Evolutionary conservation across 1,284 basidiomycete species (phyloP), one percentile per base, ranked within the genome.

Genomic region (Athelia sp.): DNA sequence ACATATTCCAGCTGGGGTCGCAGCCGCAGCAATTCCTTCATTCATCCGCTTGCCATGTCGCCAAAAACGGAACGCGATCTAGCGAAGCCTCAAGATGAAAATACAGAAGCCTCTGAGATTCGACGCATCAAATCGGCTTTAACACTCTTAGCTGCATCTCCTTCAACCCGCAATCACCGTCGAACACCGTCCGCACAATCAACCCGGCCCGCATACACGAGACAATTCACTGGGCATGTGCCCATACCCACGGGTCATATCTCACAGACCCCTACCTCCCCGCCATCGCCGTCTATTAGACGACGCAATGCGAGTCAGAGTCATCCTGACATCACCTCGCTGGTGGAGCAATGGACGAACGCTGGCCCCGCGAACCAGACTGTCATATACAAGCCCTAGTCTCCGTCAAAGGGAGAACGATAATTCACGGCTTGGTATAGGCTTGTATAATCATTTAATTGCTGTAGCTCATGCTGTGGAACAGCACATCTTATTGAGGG

Each of bases 301-400:
- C 75, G 76, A 40, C 72, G 74, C 45, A 54, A 58, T 29, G 62
- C 60, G 23, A 84, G 82, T 52, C 76, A 84, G 23, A 84, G 82
- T 52, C 76, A 84, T 59, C 72, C 80, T 10, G 76, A 82, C 56
- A 74, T 86, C 43, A 62, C 70, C 10, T 70, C 73, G 9, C 70
- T 86, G n/a, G 78, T 83, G 46, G 67, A 77, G 53, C 71, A 79
- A 48, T 87, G 79, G 78, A 67, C 74, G 2, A 62, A 65, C 21
- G 61, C 67, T 3, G 80, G 81, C 4, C 79, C 83, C 9, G 80
- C 79, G 24, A 80, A 81, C 56, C 69, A 75, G 60, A 80, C 80
- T 13, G 57, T 69, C 34, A 54, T 71, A 45, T 72, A 65, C 52
- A 60, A 63, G 44, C 63, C 61, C 8, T 10, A 43, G n/a, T n/a